phyloP scores from a whole-genome alignment of 2,329 filamentous ascomycete genomes.

The Calonectria hawksworthii region DNA sequence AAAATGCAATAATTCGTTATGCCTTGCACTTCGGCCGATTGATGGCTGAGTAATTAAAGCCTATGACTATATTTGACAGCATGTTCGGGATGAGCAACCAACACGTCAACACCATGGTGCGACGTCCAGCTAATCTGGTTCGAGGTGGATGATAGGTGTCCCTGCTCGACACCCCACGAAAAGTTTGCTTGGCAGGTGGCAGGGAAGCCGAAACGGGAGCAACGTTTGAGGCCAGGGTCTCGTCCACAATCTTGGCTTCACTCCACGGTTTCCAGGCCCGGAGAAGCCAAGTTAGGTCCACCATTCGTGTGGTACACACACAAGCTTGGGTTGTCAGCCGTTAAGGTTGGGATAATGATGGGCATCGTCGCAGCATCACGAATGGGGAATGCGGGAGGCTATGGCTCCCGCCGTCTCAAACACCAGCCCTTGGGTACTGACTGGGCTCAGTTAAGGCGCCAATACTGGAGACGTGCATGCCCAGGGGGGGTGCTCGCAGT shows the following conservation, averaged over 20 bases:
- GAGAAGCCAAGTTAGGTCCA: constrained; percentile 17
- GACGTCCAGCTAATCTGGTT: constrained; percentile 17
- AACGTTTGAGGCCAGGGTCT: constrained; percentile 27
- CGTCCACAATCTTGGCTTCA: constrained; percentile 16
- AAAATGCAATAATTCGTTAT: not conserved
- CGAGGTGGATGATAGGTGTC: constrained; percentile 13
- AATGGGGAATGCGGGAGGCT: constrained; percentile 28
- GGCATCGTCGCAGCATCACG: constrained; percentile 19
- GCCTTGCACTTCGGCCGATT: not conserved
- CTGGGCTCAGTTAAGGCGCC: constrained; percentile 29
- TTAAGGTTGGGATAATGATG: constrained; percentile 23
- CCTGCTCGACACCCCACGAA: constrained; percentile 18
- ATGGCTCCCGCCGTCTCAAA: constrained; percentile 25
- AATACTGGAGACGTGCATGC: constrained; percentile 19
- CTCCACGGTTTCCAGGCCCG: constrained; percentile 11
- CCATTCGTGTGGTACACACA: constrained; percentile 17
- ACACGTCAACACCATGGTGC: constrained; percentile 15
- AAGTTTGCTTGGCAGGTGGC: constrained; percentile 18
- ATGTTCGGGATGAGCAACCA: not conserved
- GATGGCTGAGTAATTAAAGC: constrained; percentile 1
- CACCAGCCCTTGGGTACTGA: constrained; percentile 21
- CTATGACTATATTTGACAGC: constrained; percentile 5
- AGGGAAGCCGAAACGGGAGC: constrained; percentile 23
- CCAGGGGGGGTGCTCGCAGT: constrained; percentile 22
- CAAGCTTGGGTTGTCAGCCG: constrained; percentile 9